These are phyloP conservation scores for Bacterosira constricta DNA, from an alignment of 108 stramenopile genomes.

Conservation along the genomic window DNA sequence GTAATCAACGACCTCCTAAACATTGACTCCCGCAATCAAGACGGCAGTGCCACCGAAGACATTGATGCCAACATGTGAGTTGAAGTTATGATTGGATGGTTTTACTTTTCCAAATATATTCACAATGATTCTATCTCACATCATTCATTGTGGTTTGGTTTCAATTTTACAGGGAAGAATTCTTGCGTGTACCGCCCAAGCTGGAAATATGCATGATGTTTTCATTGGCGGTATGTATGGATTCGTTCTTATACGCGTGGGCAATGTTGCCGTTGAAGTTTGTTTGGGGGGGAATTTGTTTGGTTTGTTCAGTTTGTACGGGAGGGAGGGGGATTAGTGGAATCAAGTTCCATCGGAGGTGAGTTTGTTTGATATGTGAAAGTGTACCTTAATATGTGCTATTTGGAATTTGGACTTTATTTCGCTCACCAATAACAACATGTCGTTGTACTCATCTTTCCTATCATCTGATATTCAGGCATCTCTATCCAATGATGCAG, in stretches of 20 bases:
- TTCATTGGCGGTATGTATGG: constrained; percentile 90
- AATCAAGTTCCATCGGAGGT: constrained; percentile 36
- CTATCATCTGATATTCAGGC: constrained; percentile 44
- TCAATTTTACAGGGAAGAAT: too few relatives aligned
- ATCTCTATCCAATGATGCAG: constrained; percentile 90
- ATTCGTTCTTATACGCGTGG: constrained; percentile 93
- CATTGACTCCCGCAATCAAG: constrained; percentile 50
- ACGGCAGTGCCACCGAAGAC: constrained; percentile 62
- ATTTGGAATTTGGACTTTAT: too few relatives aligned
- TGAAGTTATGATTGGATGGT: too few relatives aligned
- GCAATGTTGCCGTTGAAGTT: constrained; percentile 91
- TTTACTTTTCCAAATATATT: too few relatives aligned
- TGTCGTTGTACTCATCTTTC: too few relatives aligned
- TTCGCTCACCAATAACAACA: background rate
- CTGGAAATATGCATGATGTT: constrained; percentile 90
- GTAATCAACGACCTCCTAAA: constrained; percentile 50
- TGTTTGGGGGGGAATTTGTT: constrained; percentile 62
- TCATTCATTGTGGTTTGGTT: too few relatives aligned
- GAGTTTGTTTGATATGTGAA: constrained; percentile 12
- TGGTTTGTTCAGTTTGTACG: constrained; percentile 29
- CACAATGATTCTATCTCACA: too few relatives aligned
- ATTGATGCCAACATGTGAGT: constrained; percentile 88
- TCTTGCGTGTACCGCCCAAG: constrained; percentile 87
- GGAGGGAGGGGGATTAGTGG: constrained; percentile 30
- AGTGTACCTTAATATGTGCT: too few relatives aligned